Evolutionary conservation across 2,329 filamentous ascomycete genomes (phyloP), one percentile per base, ranked within the genome.

Genomic region (Cordyceps pruinosa): DNA sequence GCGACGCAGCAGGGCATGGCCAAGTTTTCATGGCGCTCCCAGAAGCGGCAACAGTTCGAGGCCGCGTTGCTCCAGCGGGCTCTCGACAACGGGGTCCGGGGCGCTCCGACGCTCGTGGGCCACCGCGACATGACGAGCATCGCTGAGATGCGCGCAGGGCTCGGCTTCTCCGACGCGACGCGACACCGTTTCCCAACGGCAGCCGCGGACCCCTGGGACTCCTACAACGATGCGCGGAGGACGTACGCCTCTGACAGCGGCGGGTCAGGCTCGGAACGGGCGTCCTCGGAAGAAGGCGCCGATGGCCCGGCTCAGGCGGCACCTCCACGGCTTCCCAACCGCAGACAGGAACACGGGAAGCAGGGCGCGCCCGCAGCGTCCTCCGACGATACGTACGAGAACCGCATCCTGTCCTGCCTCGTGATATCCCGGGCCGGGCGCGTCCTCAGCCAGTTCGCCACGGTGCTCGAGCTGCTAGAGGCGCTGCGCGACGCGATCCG

Each of bases 401-500:
- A 66, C 23, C 52, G 60, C 25, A 55, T 58, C n/a, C 23, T 55
- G 23, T 52, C 15, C 17, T 55, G 8, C 58, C 48, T 61, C 1
- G 50, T 63, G 13, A 44, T 61, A 5, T 51, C 56, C 4, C 64
- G 60, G 1, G 55, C 60, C 5, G 61, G 64, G 7, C 58, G 59
- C 0, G 42, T 61, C 2, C 37, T 66, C 1, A 47, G 62, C 30
- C 48, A 61, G 25, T 39, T 69, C 56, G 1, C 28, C 10, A 63
- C 64, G 2, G 56, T 66, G 9, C 37, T 13, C 35, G 70, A 75
- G 58, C 60, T 76, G 10, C 63, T 76, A 1, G 59, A 65, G 46
- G 66, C 64, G 1, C 58, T 70, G n/a, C 65, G 66, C 5, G 71
- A 75, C 55, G 66, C 66, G 13, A 67, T 75, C 51, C 69, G 61